Evolutionary conservation across 495 filamentous ascomycete species (phyloP).

Genomic region (Aspergillus heteromorphus): DNA sequence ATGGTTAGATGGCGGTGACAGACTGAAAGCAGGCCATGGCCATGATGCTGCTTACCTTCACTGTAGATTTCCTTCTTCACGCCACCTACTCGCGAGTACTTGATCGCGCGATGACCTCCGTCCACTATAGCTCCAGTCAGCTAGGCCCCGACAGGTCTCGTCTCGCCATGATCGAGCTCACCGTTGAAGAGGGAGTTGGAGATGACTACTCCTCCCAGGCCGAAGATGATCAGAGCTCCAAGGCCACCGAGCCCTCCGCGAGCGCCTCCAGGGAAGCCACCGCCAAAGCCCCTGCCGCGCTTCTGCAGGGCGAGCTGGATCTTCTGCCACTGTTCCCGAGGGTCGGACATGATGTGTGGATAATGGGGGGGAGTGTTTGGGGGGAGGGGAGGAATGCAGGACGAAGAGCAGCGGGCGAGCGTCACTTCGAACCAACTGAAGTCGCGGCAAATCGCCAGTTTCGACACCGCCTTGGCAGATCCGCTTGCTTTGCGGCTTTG

Average conservation of each 20-base stretch:
- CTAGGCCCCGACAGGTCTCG: not conserved
- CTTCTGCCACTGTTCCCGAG: constrained; percentile 59
- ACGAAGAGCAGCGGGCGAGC: constrained; percentile 17
- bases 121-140: constrained; percentile 60
- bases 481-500: not conserved
- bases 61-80: constrained; percentile 93
- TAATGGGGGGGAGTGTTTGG: constrained; percentile 7
- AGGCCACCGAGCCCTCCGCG: constrained; percentile 36
- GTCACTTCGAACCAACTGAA: constrained; percentile 8
- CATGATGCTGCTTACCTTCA: constrained; percentile 63
- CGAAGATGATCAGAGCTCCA: constrained; percentile 55
- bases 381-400: constrained; percentile 11
- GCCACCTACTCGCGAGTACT: constrained; percentile 90
- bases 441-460: constrained; percentile 18
- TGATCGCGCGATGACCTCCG: constrained; percentile 98
- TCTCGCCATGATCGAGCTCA: constrained; percentile 20
- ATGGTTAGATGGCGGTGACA: constrained; percentile 4
- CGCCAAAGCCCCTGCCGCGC: constrained; percentile 39
- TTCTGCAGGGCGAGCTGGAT: constrained; percentile 59
- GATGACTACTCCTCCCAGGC: constrained; percentile 56
- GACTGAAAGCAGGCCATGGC: not conserved
- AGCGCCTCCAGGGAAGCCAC: constrained; percentile 43
- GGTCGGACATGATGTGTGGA: constrained; percentile 48
- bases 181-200: constrained; percentile 95
- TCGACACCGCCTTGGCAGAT: constrained; percentile 19